Percentiles rank a stretch among this genome's conserved stretches.
Evolutionary conservation across 495 filamentous ascomycete genomes (phyloP).

Genomic region (Penicillium argentinense): DNA sequence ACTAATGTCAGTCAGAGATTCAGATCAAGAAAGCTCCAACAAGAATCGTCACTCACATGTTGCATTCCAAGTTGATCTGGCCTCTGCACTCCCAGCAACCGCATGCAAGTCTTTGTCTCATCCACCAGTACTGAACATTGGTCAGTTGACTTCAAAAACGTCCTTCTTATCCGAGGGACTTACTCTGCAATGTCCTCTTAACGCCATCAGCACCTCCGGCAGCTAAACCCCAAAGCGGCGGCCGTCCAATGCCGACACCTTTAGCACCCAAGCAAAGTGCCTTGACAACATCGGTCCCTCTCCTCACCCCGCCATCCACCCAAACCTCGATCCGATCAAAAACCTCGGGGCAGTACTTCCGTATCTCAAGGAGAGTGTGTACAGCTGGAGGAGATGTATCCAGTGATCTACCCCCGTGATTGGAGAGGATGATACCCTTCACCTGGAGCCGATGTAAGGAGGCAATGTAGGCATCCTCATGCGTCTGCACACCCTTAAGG

Average conservation of each 20-base stretch:
- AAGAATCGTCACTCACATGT: conserved; percentile 76
- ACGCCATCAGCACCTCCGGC: conserved; percentile 83
- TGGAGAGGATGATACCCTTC: conserved; percentile 81
- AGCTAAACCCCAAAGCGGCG: conserved; percentile 77
- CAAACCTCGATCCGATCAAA: conserved; percentile 79
- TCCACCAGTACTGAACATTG: conserved; percentile 64
- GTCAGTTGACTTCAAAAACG: conserved; percentile 15
- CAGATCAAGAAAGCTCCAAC: too few species aligned
- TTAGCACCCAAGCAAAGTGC: conserved; percentile 84
- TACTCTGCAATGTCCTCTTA: conserved; percentile 77
- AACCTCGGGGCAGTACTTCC: conserved; percentile 88
- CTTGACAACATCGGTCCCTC: conserved; percentile 90
- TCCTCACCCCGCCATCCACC: conserved; percentile 85
- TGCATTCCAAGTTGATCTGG: conserved; percentile 68
- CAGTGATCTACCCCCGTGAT: conserved; percentile 83
- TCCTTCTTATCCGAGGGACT: conserved; percentile 29
- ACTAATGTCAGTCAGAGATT: background rate
- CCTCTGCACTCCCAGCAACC: conserved; percentile 72
- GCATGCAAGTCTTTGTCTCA: conserved; percentile 84
- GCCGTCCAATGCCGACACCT: conserved; percentile 81
- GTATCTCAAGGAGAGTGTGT: conserved; percentile 84
- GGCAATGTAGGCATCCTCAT: conserved; percentile 88
- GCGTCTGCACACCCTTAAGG: conserved; percentile 90
- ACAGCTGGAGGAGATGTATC: conserved; percentile 90
- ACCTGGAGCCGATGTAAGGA: conserved; percentile 69